These are phyloP conservation scores for Kodamaea fungicola DNA, from an alignment of 1,139 yeast genomes.

Conservation along the genomic window DNA sequence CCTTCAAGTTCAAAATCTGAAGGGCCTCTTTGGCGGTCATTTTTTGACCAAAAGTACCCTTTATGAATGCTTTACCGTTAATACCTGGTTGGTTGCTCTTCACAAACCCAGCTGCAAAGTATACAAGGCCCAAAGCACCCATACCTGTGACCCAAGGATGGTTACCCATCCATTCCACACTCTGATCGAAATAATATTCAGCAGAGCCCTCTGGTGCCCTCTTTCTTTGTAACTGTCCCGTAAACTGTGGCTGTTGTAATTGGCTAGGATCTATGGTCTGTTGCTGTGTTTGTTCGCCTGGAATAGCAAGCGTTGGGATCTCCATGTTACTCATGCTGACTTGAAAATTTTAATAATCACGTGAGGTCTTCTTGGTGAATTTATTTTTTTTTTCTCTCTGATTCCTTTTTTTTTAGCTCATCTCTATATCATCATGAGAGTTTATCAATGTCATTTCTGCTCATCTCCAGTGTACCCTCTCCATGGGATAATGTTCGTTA, in stretches of 20 bases:
- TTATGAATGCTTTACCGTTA: constrained; percentile 67
- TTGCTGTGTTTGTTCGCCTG: constrained; percentile 43
- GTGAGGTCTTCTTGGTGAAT: constrained; percentile 1
- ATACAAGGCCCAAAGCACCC: constrained; percentile 65
- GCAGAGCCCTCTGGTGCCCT: constrained; percentile 47
- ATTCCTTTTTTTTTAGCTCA: constrained; percentile 2
- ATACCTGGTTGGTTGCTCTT: constrained; percentile 71
- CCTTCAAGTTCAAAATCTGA: constrained; percentile 80
- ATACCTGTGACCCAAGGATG: constrained; percentile 76
- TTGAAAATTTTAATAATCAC: not conserved
- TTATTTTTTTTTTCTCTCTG: constrained; percentile 5
- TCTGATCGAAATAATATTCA: constrained; percentile 69
- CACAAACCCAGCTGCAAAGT: constrained; percentile 65
- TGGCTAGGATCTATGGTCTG: constrained; percentile 12
- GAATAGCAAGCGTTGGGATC: constrained; percentile 57
- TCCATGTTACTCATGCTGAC: constrained; percentile 29
- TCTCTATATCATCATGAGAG: constrained; percentile 59
- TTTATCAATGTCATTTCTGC: constrained; percentile 93
- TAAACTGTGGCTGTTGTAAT: constrained; percentile 22
- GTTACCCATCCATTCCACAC: constrained; percentile 59
- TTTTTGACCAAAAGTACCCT: constrained; percentile 87
- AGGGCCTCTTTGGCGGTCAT: constrained; percentile 92
- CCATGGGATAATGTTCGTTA: constrained; percentile 95
- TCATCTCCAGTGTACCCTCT: constrained; percentile 97
- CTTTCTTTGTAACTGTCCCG: constrained; percentile 41